Base-by-base conservation (phyloP, 768 basidiomycete species). In the Clavaria fumosa region DNA sequence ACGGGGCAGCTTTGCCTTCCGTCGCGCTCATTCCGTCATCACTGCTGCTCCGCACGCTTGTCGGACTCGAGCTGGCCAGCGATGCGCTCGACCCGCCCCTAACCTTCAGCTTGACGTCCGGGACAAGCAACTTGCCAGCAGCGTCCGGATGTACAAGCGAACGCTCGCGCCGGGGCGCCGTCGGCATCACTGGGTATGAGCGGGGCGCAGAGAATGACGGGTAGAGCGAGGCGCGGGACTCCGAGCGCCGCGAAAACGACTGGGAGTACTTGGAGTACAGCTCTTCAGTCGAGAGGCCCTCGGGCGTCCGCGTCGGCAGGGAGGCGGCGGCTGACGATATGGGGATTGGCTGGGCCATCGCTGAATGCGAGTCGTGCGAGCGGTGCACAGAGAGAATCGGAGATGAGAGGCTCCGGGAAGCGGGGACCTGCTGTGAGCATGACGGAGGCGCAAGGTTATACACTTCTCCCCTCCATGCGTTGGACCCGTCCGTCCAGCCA, bases 391-490 rank as follows among this genome's bases (percentile, higher is more conserved):
- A n/a, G n/a, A n/a, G n/a, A n/a, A n/a, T n/a, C n/a, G n/a, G n/a
- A n/a, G n/a, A n/a, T n/a, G n/a, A n/a, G n/a, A n/a, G n/a, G n/a
- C n/a, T n/a, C n/a, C n/a, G n/a, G n/a, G n/a, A n/a, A n/a, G n/a
- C n/a, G n/a, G n/a, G n/a, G n/a, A n/a, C n/a, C n/a, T n/a, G n/a
- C n/a, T n/a, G n/a, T n/a, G n/a, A n/a, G n/a, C n/a, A n/a, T n/a
- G n/a, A n/a, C n/a, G n/a, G n/a, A n/a, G n/a, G n/a, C n/a, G n/a
- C 51, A 41, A 75, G 60, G 37, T 60, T 63, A 53, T 81, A 81
- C 1, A 78, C 66, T 3, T 61, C 59, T 1, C 73, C 59, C n/a
- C 78, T 71, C 78, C 78, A 81, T 0, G 69, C 72, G 38, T n/a
- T n/a, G n/a, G n/a, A n/a, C n/a, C n/a, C n/a, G n/a, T n/a, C n/a